Base-by-base conservation (phyloP, 306 rosid genomes). In the Prunus salicina region DNA sequence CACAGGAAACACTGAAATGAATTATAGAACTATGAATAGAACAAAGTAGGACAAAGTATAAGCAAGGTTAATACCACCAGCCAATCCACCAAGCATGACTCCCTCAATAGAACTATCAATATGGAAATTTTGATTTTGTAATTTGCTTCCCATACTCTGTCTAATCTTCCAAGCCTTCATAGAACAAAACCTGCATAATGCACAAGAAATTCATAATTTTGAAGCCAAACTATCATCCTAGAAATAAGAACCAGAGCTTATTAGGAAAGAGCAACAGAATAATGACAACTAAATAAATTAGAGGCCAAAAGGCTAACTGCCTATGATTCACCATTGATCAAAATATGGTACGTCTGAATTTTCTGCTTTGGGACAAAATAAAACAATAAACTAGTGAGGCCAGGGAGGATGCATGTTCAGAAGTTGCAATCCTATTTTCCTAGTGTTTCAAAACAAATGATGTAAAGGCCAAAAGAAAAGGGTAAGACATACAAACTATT, bases 51-150 rank as follows among this genome's bases (percentile, higher is more conserved):
- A 46, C 49, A 69, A 68, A 84, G 80, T 62, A 53, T 53, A 67
- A 28, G 81, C 77, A 84, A 64, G 68, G 64, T 64, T 71, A 93
- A 70, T 86, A 93, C 98, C 98, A 69, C 98, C 98, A 64, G 98
- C 96, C 79, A 93, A 85, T 67, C 96, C 96, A 74, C 95, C 98
- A 68, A 89, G 83, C 49, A 89, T 73, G 53, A 93, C 86, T 71
- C 98, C 98, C 82, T 93, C 91, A 38, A 88, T 43, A 16, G 98
- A 86, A 80, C 86, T 82, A 80, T 81, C 85, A 55, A 69, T 81
- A 41, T 82, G 89, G 86, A 68, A 82, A 52, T 79, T 78, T 56
- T 86, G 69, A 78, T 76, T 30, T 71, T 28, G 93, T 86, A 89
- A 82, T 79, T 85, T 69, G 80, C 88, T 89, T 88, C 82, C 92